Evolutionary conservation across 306 rosid species (phyloP).

Genomic region (Corylus americana): DNA sequence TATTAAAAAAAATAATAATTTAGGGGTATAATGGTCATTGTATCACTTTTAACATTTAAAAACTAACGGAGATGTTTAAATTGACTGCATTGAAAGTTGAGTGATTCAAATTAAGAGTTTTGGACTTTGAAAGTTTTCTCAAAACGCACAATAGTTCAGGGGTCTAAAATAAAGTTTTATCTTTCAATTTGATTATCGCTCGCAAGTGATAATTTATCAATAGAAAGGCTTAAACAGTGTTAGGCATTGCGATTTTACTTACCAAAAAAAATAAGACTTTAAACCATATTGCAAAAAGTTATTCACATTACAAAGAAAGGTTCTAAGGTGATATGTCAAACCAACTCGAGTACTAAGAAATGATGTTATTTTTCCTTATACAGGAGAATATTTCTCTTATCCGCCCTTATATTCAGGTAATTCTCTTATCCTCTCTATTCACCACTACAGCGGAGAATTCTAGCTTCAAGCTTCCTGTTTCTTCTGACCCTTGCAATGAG

Average conservation of each 20-base stretch:
- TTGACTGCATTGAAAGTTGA: no score
- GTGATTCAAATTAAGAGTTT: no score
- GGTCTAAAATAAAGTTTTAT: neutral
- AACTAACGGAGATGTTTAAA: no score
- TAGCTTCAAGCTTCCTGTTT: constrained; percentile 63
- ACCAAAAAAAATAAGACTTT: no score
- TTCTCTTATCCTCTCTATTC: constrained; percentile 1
- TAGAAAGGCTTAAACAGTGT: neutral
- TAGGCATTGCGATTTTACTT: no score
- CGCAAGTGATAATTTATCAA: neutral
- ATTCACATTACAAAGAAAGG: neutral
- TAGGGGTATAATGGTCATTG: no score
- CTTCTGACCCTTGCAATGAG: constrained; percentile 77
- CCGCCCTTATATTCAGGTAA: neutral
- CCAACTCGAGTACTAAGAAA: neutral
- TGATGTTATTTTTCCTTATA: neutral
- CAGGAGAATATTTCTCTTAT: neutral
- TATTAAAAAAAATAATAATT: no score
- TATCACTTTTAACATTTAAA: no score
- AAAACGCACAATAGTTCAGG: no score
- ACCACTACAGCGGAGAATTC: constrained; percentile 31
- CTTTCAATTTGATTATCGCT: neutral
- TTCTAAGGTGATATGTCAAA: neutral
- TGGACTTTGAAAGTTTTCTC: no score
- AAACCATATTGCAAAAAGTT: neutral